Base-by-base conservation (phyloP, 2,329 filamentous ascomycete genomes). In the Lizonia empirigonia region DNA sequence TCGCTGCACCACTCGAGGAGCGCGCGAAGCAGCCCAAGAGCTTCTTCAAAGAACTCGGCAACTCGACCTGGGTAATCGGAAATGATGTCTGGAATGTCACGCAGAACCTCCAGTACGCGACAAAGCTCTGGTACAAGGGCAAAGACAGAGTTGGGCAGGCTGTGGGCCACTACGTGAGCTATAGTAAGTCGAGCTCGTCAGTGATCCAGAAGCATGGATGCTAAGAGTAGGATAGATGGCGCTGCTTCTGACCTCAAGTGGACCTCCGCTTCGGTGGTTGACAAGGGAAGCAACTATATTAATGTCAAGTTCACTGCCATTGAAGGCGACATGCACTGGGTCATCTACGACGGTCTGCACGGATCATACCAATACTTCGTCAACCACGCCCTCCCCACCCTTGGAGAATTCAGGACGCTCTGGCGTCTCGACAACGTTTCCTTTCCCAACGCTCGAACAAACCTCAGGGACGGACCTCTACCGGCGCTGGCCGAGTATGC, bases 291-390 rank as follows among this genome's bases (percentile, higher is more conserved):
- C 13, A 67, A 78, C 37, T 80, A 74, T 64, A 74, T 81, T 53
- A 79, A 82, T 53, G 69, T 82, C 44, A 69, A 71, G 22, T 81
- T 82, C 61, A 74, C 68, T 2, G 75, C 79, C 0, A 62, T 51
- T 1, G 78, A 79, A 58, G 78, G 77, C 6, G 78, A 81, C 44
- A 74, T 81, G 48, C 79, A 82, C 53, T 82, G 79, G 78, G 76
- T 82, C 9, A 77, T 82, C 48, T 75, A 77, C 54, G 71, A 77
- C 2, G 73, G 75, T 13, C 74, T 81, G 1, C 67, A 76, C 2
- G 80, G 80, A n/a, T 78, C 80, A n/a, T 82, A 82, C 57, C 80
- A 82, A 47, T 82, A 82, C 65, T 79, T 82, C 41, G 77, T 82
- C 50, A 82, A 82, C 59, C 76, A 69, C 41, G 76, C 71, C 3